A percentile compares a stretch with the other conserved stretches of the same genome.
These are phyloP conservation scores for Cladobotryum mycophilum DNA, from an alignment of 2,329 filamentous ascomycete genomes.

Conservation along the genomic window DNA sequence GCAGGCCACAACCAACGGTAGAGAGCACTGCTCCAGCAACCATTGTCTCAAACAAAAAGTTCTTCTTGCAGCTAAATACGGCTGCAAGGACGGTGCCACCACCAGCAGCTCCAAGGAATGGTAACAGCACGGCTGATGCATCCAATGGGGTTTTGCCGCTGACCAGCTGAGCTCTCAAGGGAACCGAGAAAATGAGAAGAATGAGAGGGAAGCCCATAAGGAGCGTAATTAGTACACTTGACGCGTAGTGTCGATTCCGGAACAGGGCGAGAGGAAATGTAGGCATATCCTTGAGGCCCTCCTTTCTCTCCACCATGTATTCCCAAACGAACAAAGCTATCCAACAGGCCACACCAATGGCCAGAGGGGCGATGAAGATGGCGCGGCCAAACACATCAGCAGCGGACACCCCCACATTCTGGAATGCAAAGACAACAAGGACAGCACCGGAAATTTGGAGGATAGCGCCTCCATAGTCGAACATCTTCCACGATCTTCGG, in stretches of 20 bases:
- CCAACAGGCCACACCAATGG: slow-evolving; percentile 22
- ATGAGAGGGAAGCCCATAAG: slow-evolving; percentile 46
- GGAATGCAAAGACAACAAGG: slow-evolving; percentile 52
- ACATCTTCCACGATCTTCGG: slow-evolving; percentile 38
- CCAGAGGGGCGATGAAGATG: slow-evolving; percentile 25
- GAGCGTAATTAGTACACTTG: slow-evolving; percentile 37
- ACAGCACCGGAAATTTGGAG: slow-evolving; percentile 47
- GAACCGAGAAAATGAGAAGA: slow-evolving; percentile 18
- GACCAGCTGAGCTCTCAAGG: background rate
- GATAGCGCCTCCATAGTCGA: slow-evolving; percentile 48
- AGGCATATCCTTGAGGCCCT: background rate
- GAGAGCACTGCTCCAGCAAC: slow-evolving; percentile 34
- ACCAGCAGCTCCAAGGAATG: background rate
- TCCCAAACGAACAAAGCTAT: slow-evolving; percentile 23
- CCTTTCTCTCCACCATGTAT: background rate
- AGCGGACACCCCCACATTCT: slow-evolving; percentile 37
- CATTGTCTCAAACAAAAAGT: background rate
- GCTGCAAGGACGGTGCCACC: background rate
- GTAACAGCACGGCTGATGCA: background rate
- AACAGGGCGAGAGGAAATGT: slow-evolving; percentile 42
- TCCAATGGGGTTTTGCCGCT: background rate
- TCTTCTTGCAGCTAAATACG: background rate
- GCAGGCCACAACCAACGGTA: slow-evolving; percentile 40
- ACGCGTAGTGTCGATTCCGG: slow-evolving; percentile 39
- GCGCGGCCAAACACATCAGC: slow-evolving; percentile 37